phyloP scores from a whole-genome alignment of 805 yeast species.

The Zygoascus tannicola region DNA sequence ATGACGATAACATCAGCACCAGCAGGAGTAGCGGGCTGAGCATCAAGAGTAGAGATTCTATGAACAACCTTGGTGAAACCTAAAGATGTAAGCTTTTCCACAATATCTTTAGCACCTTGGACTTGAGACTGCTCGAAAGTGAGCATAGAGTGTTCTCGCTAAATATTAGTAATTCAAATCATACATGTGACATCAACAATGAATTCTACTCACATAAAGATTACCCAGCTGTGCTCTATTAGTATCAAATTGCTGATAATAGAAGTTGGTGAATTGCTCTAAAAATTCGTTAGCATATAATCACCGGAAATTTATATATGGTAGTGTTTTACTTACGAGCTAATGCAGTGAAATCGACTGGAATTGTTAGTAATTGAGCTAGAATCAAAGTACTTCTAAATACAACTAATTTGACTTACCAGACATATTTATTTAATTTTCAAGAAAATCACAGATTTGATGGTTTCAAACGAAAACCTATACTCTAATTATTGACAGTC shows the following conservation, averaged over 20 bases:
- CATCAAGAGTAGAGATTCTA: conserved; percentile 89
- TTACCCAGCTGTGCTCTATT: conserved; percentile 89
- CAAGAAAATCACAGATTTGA: too few relatives aligned
- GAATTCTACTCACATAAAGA: conserved; percentile 47
- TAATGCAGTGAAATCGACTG: conserved; percentile 18
- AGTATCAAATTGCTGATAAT: conserved; percentile 89
- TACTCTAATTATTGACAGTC: too few relatives aligned
- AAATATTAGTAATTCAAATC: conserved; percentile 4
- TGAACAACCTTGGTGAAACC: conserved; percentile 92
- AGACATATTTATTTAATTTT: conserved; percentile 2
- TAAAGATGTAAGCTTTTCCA: conserved; percentile 80
- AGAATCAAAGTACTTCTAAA: too few relatives aligned
- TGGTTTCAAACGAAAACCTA: too few relatives aligned
- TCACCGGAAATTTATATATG: too few relatives aligned
- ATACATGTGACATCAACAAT: background rate
- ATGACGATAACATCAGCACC: conserved; percentile 85
- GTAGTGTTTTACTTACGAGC: conserved; percentile 19
- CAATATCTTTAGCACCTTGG: conserved; percentile 89
- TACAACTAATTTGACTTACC: conserved; percentile 1
- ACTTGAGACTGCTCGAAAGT: conserved; percentile 91
- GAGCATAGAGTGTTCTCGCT: conserved; percentile 93
- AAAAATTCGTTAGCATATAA: too few relatives aligned
- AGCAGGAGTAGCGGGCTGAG: conserved; percentile 91
- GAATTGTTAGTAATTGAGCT: background rate
- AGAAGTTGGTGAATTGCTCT: conserved; percentile 84